Evolutionary conservation across 2,329 filamentous ascomycete species (phyloP), one percentile per base, ranked within the genome.

Genomic region (Venturia carpophila): DNA sequence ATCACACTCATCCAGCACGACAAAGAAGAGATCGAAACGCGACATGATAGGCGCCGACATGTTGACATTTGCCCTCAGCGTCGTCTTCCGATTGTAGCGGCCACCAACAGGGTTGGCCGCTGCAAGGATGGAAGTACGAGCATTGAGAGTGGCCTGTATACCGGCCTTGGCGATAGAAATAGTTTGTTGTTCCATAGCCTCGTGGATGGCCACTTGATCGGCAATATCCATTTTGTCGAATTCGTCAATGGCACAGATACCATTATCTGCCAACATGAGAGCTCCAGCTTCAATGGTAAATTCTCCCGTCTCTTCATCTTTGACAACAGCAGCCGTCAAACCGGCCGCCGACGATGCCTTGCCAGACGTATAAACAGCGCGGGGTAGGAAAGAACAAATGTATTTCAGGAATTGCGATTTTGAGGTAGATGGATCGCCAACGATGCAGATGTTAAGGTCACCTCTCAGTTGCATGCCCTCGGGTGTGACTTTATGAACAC

Each of bases 141-240:
- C 94, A 73, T 99, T 99, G 58, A 99, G 84, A 0, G 94, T 99
- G 4, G 94, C 95, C 75, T 99, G 94, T 66, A 99, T 99, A 72
- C 94, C 94, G 5, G 94, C 94, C 79, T 99, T 99, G 67, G 94
- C 93, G 72, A 99, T 99, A 10, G 92, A 97, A 69, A 99, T 99
- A 5, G 94, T 99, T 78, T 99, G 94, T 80, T 99, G 94, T 84
- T 99, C 94, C 94, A 99, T 99, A 67, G 94, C 94, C 85, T 99
- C 94, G 83, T 99, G 94, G 72, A 99, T 99, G 69, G 94, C 94
- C 65, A 99, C 94, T 79, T 99, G 94, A 75, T 99, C 94, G 63
- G 81, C 87, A 68, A 99, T 90, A 72, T 99, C 94, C 94, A 99
- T 99, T 80, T 99, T 99, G 84, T 99, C 94, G 71, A 99, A 99